A percentile compares a stretch with the other conserved stretches of the same genome.
phyloP scores from a whole-genome alignment of 805 yeast species.

The Yarrowia sp. region DNA sequence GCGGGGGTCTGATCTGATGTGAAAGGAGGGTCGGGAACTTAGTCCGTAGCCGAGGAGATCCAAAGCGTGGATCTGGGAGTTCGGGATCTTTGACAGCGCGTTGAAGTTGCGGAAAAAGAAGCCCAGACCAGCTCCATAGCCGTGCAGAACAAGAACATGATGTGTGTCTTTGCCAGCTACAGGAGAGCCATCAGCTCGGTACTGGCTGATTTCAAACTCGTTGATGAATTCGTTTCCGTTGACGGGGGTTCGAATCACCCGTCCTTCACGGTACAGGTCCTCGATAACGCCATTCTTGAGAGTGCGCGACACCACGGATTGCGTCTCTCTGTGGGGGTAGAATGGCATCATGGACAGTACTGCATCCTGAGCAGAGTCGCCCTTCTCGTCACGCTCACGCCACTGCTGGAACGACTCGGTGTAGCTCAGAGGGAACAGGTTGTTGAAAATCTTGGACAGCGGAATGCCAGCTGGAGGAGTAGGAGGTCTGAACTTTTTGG shows the following conservation, averaged over 20 bases:
- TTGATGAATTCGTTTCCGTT: constrained; percentile 62
- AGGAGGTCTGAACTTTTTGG: constrained; percentile 43
- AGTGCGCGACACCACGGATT: neutral
- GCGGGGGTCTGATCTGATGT: constrained; percentile 44
- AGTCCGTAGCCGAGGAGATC: constrained; percentile 92
- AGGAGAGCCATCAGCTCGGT: constrained; percentile 27
- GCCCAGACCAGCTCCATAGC: constrained; percentile 91
- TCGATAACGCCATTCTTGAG: neutral
- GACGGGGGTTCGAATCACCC: constrained; percentile 60
- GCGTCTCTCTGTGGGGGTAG: constrained; percentile 44
- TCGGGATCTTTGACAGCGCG: constrained; percentile 51
- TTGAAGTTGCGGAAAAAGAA: constrained; percentile 76
- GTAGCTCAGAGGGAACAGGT: constrained; percentile 51
- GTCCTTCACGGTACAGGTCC: constrained; percentile 44
- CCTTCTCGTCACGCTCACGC: constrained; percentile 51
- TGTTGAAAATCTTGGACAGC: constrained; percentile 45
- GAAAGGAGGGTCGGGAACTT: constrained; percentile 77
- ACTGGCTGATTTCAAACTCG: constrained; percentile 66
- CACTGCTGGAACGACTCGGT: constrained; percentile 55
- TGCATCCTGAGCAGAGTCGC: constrained; percentile 54
- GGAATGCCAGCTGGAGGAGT: constrained; percentile 52
- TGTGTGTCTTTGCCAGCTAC: constrained; percentile 51
- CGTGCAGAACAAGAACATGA: constrained; percentile 81
- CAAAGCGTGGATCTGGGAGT: constrained; percentile 82
- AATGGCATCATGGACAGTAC: constrained; percentile 66